Percentiles rank a stretch among this genome's conserved stretches.
Evolutionary conservation across 1,139 yeast species (phyloP).

Genomic region (Blastobotrys aristatus): DNA sequence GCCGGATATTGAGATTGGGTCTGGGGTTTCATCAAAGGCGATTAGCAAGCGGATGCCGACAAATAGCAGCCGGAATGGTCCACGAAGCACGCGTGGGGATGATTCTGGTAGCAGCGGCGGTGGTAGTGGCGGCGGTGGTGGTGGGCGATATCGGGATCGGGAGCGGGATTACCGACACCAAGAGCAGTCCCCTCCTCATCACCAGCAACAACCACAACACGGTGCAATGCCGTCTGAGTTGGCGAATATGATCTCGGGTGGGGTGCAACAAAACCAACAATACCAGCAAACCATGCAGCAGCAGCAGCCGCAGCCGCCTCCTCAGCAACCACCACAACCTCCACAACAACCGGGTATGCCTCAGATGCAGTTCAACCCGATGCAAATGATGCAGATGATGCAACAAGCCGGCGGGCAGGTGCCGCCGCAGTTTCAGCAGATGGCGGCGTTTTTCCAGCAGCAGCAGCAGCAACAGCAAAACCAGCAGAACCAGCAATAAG

Average conservation of each 20-base stretch:
- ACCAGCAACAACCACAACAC: not conserved
- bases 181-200: too few species aligned
- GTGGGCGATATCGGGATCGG: slow-evolving; percentile 6
- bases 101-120: slow-evolving; percentile 15
- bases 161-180: too few species aligned
- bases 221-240: slow-evolving; percentile 20
- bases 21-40: slow-evolving; percentile 90
- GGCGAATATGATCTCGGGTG: slow-evolving; percentile 8
- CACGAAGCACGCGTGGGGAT: slow-evolving; percentile 53
- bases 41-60: slow-evolving; percentile 42
- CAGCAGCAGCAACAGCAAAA: slow-evolving; percentile 23
- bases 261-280: slow-evolving; percentile 6
- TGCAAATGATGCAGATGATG: slow-evolving; percentile 14
- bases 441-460: slow-evolving; percentile 22
- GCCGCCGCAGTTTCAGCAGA: slow-evolving; percentile 17
- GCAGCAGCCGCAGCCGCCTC: slow-evolving; percentile 10
- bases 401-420: slow-evolving; percentile 12
- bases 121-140: slow-evolving; percentile 8
- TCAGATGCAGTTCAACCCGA: slow-evolving; percentile 9
- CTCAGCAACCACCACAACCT: slow-evolving; percentile 11
- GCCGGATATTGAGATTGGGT: slow-evolving; percentile 95
- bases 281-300: slow-evolving; percentile 2
- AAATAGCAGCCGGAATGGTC: slow-evolving; percentile 80
- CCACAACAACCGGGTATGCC: slow-evolving; percentile 9
- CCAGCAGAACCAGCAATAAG: slow-evolving; percentile 9